phyloP scores from a whole-genome alignment of 306 rosid species.

The Crotalaria pallida region DNA sequence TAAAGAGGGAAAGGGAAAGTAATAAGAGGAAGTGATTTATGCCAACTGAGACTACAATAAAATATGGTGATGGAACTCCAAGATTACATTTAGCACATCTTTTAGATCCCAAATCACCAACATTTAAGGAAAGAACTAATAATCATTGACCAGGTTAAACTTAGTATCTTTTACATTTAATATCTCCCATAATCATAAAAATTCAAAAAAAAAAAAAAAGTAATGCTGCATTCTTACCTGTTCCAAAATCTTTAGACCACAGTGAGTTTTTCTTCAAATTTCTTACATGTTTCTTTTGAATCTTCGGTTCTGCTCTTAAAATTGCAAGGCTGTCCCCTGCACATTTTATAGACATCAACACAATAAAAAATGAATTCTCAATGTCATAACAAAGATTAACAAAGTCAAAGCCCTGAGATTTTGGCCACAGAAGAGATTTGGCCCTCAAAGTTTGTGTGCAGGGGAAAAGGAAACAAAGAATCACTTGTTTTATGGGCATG shows the following conservation, averaged over 20 bases:
- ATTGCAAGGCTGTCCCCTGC: conserved; percentile 93
- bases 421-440: too few relatives aligned
- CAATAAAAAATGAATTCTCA: not conserved
- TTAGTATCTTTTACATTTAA: not conserved
- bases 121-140: not conserved
- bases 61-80: too few relatives aligned
- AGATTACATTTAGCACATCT: too few relatives aligned
- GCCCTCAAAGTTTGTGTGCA: not conserved
- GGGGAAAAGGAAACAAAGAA: too few relatives aligned
- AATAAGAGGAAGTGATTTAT: not conserved
- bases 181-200: not conserved
- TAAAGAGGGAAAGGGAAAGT: not conserved
- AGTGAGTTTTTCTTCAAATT: too few relatives aligned
- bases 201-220: not conserved
- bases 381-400: not conserved
- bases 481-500: too few relatives aligned
- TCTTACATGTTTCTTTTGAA: conserved; percentile 91
- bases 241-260: conserved; percentile 94
- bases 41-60: too few relatives aligned
- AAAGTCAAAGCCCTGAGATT: not conserved
- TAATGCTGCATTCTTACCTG: conserved; percentile 58
- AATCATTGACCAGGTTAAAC: not conserved
- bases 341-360: conserved; percentile 22
- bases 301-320: conserved; percentile 83
- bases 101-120: not conserved